These are phyloP conservation scores for Isatis tinctoria DNA, from an alignment of 345 rosid species.

Conservation along the genomic window DNA sequence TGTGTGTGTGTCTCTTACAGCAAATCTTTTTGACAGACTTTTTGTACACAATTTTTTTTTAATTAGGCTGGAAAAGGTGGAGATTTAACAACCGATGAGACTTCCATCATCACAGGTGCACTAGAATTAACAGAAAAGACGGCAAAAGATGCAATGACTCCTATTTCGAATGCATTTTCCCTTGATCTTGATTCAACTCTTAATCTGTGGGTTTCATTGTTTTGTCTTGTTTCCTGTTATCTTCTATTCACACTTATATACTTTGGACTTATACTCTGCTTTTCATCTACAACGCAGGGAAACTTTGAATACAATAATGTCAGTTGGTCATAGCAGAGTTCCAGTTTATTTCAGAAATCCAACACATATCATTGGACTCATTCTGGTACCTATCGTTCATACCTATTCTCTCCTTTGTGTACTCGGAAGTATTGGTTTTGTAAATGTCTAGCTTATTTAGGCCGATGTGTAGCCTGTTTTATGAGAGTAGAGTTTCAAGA, in stretches of 20 bases:
- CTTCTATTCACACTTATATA: neutral
- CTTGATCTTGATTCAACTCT: conserved; percentile 96
- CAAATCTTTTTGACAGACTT: conserved; percentile 3
- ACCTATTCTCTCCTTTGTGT: neutral
- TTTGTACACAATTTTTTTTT: conserved; percentile 12
- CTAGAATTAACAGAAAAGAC: conserved; percentile 92
- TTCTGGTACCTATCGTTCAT: conserved; percentile 56
- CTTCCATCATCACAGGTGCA: conserved; percentile 93
- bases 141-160: conserved; percentile 93
- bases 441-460: neutral
- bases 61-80: conserved; percentile 96
- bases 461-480: neutral
- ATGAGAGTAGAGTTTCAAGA: neutral
- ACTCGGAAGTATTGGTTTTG: neutral
- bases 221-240: conserved; percentile 13
- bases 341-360: conserved; percentile 75
- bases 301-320: conserved; percentile 73
- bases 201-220: conserved; percentile 63
- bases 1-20: neutral
- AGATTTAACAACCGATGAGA: conserved; percentile 86
- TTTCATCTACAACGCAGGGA: conserved; percentile 48
- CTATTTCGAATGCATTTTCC: conserved; percentile 91
- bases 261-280: neutral
- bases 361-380: conserved; percentile 75
- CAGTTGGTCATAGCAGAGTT: conserved; percentile 94